Base-by-base conservation (phyloP, 495 filamentous ascomycete species). In the Penicillium cosmopolitanum region DNA sequence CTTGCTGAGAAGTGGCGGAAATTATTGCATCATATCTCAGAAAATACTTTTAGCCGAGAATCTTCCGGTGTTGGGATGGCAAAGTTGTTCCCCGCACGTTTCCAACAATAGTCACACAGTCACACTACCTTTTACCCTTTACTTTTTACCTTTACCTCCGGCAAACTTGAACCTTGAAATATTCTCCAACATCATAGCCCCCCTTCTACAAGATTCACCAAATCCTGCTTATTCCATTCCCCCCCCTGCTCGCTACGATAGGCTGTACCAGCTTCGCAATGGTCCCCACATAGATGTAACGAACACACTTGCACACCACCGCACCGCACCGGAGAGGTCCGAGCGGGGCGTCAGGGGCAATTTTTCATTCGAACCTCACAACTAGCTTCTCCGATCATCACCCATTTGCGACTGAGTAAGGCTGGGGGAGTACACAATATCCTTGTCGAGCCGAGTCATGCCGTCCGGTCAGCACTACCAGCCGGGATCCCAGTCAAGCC, bases 291-390 rank as follows among this genome's bases (percentile, higher is more conserved):
- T 48, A 12, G 46, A 48, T 48, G 46, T 28, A 48, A 48, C 46
- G n/a, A 48, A 23, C 21, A 28, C 46, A 25, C 28, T 31, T 31
- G 28, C 28, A 31, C 28, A 31, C 28, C 28, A 31, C 28, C 28
- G 28, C 28, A 23, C 15, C 46, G 23, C 46, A 48, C 46, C 46
- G 46, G 5, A 38, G 54, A 25, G 54, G 54, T 25, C 54, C 54
- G 54, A 56, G 54, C 54, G 54, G 53, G 53, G 53, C 46, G 33
- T 56, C 54, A 56, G 43, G 44, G 54, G 54, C 23, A 47, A 50
- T 50, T 56, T 56, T 56, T 36, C 16, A 35, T 16, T 21, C 16
- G 33, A 52, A 34, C 47, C 23, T 15, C 18, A 50, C 47, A 11
- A 50, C 42, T 44, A 44, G 42, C 42, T 44, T 44, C 42, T 16